These are phyloP conservation scores for Melanopsichium pennsylvanicum DNA, from an alignment of 1,284 basidiomycete species.

Conservation along the genomic window DNA sequence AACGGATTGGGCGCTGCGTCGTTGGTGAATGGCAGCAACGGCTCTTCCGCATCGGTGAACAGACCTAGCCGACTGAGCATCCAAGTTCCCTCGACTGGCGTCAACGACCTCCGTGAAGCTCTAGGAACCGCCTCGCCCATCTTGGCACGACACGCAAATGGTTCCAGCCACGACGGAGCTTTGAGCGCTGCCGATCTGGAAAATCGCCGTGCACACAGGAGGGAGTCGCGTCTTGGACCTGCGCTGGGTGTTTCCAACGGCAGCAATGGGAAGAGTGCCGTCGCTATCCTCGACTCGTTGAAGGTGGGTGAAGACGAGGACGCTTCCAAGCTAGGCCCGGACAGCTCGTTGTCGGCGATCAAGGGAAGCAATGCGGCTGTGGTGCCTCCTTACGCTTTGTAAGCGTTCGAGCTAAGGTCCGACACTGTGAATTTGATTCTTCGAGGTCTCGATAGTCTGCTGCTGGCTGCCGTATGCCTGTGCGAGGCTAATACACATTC, in stretches of 20 bases:
- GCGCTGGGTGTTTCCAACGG: constrained; percentile 11
- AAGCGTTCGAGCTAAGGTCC: not conserved
- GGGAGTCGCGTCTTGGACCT: constrained; percentile 32
- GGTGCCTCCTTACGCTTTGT: constrained; percentile 31
- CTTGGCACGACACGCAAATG: constrained; percentile 15
- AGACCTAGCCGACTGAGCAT: constrained; percentile 18
- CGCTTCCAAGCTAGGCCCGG: constrained; percentile 17
- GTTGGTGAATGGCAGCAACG: constrained; percentile 33
- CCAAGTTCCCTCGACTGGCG: constrained; percentile 27
- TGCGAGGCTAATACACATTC: not conserved
- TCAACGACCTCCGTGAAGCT: constrained; percentile 50
- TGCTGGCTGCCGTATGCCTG: no score
- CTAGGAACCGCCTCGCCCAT: constrained; percentile 21
- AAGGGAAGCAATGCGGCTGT: not conserved
- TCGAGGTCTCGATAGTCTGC: not conserved
- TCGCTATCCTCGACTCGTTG: constrained; percentile 44
- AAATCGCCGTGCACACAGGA: constrained; percentile 29
- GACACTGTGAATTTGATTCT: not conserved
- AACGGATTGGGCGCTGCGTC: constrained; percentile 25
- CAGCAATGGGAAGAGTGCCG: constrained; percentile 18
- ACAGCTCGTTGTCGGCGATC: constrained; percentile 14
- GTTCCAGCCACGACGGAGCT: constrained; percentile 15
- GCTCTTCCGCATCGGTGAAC: constrained; percentile 23
- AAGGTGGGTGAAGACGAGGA: constrained; percentile 40
- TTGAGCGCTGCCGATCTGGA: constrained; percentile 12